Evolutionary conservation across 176 grass and related monocot species (phyloP).

Genomic region (Triticum urartu): DNA sequence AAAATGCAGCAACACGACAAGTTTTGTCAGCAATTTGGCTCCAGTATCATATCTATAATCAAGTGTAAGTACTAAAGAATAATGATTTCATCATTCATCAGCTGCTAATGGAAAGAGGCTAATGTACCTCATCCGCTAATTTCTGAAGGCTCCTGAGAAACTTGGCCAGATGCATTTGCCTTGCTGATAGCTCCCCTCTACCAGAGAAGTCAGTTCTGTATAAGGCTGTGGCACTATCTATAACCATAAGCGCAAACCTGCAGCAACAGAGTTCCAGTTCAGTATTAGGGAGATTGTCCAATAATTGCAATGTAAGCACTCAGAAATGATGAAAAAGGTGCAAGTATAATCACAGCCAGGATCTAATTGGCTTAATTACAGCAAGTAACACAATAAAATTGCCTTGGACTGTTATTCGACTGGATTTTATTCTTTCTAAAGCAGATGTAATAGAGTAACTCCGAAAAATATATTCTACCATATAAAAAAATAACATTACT

Average conservation of each 20-base stretch:
- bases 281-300: background rate
- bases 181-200: conserved; percentile 90
- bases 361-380: background rate
- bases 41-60: background rate
- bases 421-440: background rate
- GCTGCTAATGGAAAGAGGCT: background rate
- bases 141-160: conserved; percentile 96
- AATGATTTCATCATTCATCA: background rate
- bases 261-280: conserved; percentile 19
- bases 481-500: background rate
- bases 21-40: background rate
- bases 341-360: background rate
- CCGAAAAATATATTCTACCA: background rate
- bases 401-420: background rate
- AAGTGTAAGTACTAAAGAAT: background rate
- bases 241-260: conserved; percentile 91
- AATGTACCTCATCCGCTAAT: conserved; percentile 75
- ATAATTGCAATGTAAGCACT: background rate
- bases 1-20: background rate
- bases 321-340: background rate
- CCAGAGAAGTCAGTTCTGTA: conserved; percentile 98
- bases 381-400: background rate
- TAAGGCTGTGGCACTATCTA: conserved; percentile 90
- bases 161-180: conserved; percentile 99
- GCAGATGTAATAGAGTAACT: conserved; percentile 14